Evolutionary conservation across 257 asterid species (phyloP).

Genomic region (Nicotiana tabacum): DNA sequence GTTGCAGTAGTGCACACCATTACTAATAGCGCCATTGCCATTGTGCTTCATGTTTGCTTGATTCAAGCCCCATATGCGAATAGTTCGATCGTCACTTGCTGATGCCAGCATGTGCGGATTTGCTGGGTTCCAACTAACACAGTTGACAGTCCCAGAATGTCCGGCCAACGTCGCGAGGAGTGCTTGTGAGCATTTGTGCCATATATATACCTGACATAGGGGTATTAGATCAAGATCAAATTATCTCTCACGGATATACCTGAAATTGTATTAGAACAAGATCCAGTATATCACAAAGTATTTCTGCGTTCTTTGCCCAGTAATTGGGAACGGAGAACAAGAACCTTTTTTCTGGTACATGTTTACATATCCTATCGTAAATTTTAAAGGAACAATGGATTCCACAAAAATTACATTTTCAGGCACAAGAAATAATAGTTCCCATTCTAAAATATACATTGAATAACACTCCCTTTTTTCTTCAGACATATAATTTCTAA

Average conservation of each 20-base stretch:
- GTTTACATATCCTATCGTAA: neutral
- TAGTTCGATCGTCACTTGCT: constrained; percentile 82
- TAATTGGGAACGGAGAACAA: neutral
- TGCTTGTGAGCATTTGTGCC: constrained; percentile 68
- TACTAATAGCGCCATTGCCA: constrained; percentile 39
- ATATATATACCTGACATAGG: constrained; percentile 52
- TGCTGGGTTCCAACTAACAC: constrained; percentile 85
- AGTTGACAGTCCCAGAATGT: constrained; percentile 76
- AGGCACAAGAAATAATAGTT: neutral
- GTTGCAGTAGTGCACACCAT: constrained; percentile 61
- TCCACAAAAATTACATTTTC: neutral
- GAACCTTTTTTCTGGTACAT: neutral
- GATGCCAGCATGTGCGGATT: constrained; percentile 89
- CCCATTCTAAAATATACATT: neutral
- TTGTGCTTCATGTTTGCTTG: constrained; percentile 33
- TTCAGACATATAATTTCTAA: neutral
- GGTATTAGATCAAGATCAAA: neutral
- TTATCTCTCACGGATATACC: neutral
- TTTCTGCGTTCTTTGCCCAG: neutral
- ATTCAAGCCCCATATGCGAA: constrained; percentile 78
- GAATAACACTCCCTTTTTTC: neutral
- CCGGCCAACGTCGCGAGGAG: constrained; percentile 50
- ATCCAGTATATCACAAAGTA: neutral
- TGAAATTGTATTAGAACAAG: neutral
- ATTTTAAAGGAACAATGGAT: neutral